These are phyloP conservation scores for Aspergillus melleus DNA, from an alignment of 2,329 filamentous ascomycete species.

Conservation along the genomic window DNA sequence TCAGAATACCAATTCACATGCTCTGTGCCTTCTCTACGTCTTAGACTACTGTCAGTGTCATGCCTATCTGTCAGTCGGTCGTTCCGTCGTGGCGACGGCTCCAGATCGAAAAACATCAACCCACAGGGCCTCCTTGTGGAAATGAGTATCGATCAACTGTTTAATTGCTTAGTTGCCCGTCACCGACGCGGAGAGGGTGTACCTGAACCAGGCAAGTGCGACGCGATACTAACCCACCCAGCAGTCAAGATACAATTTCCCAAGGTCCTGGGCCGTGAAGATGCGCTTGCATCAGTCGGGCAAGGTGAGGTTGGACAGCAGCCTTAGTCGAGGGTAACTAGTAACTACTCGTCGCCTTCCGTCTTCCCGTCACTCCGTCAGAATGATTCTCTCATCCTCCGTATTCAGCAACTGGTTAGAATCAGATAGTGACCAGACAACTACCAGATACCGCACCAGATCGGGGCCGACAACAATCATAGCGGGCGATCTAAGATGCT, in stretches of 20 bases:
- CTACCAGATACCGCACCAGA: neutral
- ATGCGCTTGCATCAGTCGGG: neutral
- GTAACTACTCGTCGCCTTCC: neutral
- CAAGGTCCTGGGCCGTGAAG: neutral
- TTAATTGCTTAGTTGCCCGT: too few species aligned
- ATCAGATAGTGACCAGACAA: too few species aligned
- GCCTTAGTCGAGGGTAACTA: too few species aligned
- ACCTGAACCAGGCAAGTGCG: neutral
- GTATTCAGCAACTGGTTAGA: too few species aligned
- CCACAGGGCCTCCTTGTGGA: neutral
- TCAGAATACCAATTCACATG: constrained; percentile 10
- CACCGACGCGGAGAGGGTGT: neutral
- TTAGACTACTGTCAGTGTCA: constrained; percentile 4
- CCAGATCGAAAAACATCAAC: neutral
- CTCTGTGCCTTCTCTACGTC: constrained; percentile 2
- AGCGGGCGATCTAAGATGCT: constrained; percentile 26
- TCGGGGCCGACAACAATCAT: constrained; percentile 1
- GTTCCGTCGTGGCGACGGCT: constrained; percentile 14
- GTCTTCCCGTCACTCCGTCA: too few species aligned
- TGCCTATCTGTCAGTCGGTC: neutral
- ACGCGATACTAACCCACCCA: neutral
- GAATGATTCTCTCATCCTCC: neutral
- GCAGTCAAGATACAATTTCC: neutral
- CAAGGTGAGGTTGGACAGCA: neutral
- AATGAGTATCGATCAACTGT: neutral